A percentile compares a stretch with the other conserved stretches of the same genome.
Conservation (phyloP, 2,329 filamentous ascomycete genomes). For the Pestalotiopsis fici region DNA sequence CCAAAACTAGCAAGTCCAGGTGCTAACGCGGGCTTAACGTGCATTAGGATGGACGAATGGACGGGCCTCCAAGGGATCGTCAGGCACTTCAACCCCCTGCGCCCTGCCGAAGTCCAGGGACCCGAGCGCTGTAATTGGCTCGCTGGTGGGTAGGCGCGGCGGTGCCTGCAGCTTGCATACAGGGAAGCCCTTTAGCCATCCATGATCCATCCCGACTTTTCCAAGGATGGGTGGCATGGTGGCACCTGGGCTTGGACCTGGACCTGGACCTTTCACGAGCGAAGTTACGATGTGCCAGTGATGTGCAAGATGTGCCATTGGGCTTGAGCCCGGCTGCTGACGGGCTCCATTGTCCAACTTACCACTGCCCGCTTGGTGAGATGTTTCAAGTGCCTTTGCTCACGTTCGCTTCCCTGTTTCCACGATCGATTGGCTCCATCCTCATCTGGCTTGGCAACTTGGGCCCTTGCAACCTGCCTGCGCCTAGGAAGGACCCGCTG, state of each 20-base stretch:
- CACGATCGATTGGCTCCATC: neutral
- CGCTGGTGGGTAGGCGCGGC: neutral
- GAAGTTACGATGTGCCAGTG: neutral
- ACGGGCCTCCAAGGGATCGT: constrained; percentile 6
- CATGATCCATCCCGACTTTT: neutral
- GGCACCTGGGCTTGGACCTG: neutral
- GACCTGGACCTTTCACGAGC: neutral
- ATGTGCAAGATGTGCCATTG: neutral
- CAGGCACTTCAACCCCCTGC: constrained; percentile 7
- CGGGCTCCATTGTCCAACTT: neutral
- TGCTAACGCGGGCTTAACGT: neutral
- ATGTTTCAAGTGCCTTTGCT: neutral
- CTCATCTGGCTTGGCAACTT: neutral
- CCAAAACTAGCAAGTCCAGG: neutral
- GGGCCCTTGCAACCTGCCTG: neutral
- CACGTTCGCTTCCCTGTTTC: neutral
- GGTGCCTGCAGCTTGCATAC: constrained; percentile 9
- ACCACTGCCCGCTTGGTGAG: neutral
- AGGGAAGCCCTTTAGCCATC: neutral
- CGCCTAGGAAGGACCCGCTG: neutral
- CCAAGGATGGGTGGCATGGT: too few species aligned
- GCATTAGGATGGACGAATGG: neutral
- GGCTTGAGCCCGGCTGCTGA: neutral
- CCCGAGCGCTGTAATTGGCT: neutral
- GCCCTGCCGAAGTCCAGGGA: neutral